Evolutionary conservation across 345 rosid species (phyloP), one percentile per base, ranked within the genome.

Genomic region (Acer campestre): DNA sequence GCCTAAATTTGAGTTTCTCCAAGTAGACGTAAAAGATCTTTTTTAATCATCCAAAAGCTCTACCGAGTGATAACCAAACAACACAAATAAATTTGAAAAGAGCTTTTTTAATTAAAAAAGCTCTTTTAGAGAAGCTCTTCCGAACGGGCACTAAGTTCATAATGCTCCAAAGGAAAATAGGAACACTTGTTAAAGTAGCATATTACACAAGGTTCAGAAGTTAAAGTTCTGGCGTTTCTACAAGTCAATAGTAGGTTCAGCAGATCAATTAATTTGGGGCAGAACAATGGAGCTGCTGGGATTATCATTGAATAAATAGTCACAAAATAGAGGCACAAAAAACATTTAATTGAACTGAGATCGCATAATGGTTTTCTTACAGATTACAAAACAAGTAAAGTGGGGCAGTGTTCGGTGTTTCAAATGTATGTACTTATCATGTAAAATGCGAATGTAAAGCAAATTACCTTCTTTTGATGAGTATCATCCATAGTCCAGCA

Each of bases 391-490:
- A 23, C 38, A 42, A 20, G 27, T 10, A 31, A 72, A 59, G 55
- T 20, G 22, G 55, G 35, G 53, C 49, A 40, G 22, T 17, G 13
- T 42, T 25, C 66, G 22, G 38, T 14, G 3, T 46, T 62, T 48
- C 25, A 62, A 42, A 73, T 38, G 20, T 10, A 59, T n/a, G 75
- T 25, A 49, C 9, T 49, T 9, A 1, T 44, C 18, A 7, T 23
- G 61, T 20, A 13, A 6, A 72, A 40, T 35, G 38, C 0, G 42
- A 27, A 10, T 7, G 6, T 2, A 20, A 10, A n/a, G 55, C 25
- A 31, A 68, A 29, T 75, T 83, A 91, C 98, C 93, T 83, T 59
- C 84, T 81, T 89, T 67, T 85, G 85, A 77, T 78, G 81, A 70
- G 89, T 89, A 71, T 88, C 85, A 0, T 80, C 66, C 79, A 86